Conservation (phyloP, 2,329 filamentous ascomycete genomes). For the Xylariaceae sp. region DNA sequence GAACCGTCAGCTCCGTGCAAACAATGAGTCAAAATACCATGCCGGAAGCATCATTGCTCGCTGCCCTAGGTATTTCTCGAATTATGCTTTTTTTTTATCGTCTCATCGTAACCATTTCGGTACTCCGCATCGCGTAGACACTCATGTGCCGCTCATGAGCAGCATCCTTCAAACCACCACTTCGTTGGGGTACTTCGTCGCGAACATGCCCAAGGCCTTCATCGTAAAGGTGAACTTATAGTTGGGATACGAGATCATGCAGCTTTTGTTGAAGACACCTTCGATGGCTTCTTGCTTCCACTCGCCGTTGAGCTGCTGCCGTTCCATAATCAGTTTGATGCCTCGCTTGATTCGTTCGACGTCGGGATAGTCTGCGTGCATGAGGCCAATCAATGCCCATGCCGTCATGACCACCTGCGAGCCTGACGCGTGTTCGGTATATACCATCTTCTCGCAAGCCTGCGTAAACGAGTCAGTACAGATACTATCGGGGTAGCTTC, state of each 20-base stretch:
- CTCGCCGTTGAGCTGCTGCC: conserved; percentile 84
- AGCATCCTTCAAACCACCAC: conserved; percentile 37
- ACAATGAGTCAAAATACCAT: too few species aligned
- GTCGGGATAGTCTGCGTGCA: conserved; percentile 79
- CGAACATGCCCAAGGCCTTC: conserved; percentile 89
- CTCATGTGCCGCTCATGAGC: not conserved
- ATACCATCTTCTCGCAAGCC: conserved; percentile 72
- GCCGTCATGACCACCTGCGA: conserved; percentile 93
- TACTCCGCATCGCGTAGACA: not conserved
- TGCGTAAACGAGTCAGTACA: conserved; percentile 30
- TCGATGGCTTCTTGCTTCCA: conserved; percentile 96
- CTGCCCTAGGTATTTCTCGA: not conserved
- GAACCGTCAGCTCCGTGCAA: too few species aligned
- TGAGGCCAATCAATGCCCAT: conserved; percentile 77
- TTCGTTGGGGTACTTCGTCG: conserved; percentile 63
- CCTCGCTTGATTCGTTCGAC: conserved; percentile 66
- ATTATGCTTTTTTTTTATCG: not conserved
- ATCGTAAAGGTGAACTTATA: conserved; percentile 97
- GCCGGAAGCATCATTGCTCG: not conserved
- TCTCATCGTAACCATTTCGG: not conserved
- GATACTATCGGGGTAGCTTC: not conserved
- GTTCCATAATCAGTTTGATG: conserved; percentile 72
- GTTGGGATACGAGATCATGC: conserved; percentile 99
- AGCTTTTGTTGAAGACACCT: conserved; percentile 97
- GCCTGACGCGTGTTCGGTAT: conserved; percentile 65